A percentile compares a stretch with the other conserved stretches of the same genome.
Conservation (phyloP, 2,329 filamentous ascomycete genomes). For the Cercospora zeae-maydis region DNA sequence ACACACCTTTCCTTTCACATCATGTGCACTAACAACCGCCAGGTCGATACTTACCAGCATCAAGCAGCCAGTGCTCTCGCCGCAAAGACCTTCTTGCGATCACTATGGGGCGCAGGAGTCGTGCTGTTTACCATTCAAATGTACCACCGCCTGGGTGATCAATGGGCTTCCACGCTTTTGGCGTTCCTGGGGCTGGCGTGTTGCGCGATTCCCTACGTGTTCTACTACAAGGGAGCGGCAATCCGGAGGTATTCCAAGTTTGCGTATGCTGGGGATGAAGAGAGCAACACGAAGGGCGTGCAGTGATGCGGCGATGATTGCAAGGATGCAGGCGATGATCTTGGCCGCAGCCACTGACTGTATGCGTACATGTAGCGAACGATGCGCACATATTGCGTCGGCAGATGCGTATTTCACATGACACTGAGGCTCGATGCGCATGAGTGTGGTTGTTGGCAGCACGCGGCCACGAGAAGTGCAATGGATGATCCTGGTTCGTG, state of each 20-base stretch:
- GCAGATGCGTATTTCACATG: too few species aligned
- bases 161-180: constrained; percentile 46
- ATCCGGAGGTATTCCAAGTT: constrained; percentile 69
- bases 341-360: too few species aligned
- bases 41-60: constrained; percentile 62
- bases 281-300: constrained; percentile 35
- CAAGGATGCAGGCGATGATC: not conserved
- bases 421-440: too few species aligned
- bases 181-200: constrained; percentile 43
- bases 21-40: not conserved
- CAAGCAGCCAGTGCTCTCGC: constrained; percentile 57
- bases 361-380: too few species aligned
- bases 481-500: not conserved
- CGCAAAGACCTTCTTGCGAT: constrained; percentile 30
- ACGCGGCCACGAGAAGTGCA: not conserved
- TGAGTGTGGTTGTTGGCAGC: not conserved
- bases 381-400: not conserved
- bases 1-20: not conserved
- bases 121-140: constrained; percentile 37
- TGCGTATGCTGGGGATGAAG: constrained; percentile 62
- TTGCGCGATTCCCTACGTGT: constrained; percentile 54
- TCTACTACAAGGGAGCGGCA: constrained; percentile 70
- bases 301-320: constrained; percentile 13
- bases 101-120: constrained; percentile 19
- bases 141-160: constrained; percentile 43